phyloP scores from a whole-genome alignment of 768 basidiomycete genomes.

The Suillus luteus region DNA sequence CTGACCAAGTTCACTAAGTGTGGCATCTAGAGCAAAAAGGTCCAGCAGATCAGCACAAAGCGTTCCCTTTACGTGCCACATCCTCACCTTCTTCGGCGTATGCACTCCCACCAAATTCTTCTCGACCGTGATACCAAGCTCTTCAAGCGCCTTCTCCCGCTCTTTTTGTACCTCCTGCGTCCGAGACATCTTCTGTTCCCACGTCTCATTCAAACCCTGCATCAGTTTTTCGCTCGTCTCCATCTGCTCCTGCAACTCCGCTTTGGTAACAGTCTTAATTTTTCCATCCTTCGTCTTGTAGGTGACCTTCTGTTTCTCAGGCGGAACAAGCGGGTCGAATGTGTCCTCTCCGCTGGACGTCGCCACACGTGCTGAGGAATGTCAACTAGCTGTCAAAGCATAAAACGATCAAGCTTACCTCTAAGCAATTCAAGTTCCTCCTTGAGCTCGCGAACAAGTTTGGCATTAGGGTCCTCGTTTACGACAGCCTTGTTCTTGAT shows the following conservation, averaged over 20 bases:
- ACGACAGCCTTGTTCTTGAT: conserved; percentile 99
- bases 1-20: conserved; percentile 91
- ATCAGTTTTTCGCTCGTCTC: conserved; percentile 94
- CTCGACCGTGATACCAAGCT: conserved; percentile 96
- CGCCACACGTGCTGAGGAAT: conserved; percentile 66
- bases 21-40: conserved; percentile 63
- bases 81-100: conserved; percentile 86
- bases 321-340: conserved; percentile 87
- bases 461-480: conserved; percentile 99
- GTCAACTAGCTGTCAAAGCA: conserved; percentile 15
- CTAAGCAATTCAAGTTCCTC: conserved; percentile 94
- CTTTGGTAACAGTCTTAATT: conserved; percentile 94
- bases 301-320: conserved; percentile 93
- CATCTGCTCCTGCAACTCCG: conserved; percentile 96
- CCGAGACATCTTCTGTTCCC: conserved; percentile 91
- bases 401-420: conserved; percentile 45
- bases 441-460: conserved; percentile 97
- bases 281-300: conserved; percentile 92
- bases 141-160: conserved; percentile 96
- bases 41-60: conserved; percentile 15
- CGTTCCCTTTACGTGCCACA: conserved; percentile 14
- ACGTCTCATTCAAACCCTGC: conserved; percentile 91
- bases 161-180: conserved; percentile 96
- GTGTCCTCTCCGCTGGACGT: conserved; percentile 67
- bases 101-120: conserved; percentile 96